These are phyloP conservation scores for Zelonia costaricensis DNA, from an alignment of 208 protist genomes.

Conservation along the genomic window DNA sequence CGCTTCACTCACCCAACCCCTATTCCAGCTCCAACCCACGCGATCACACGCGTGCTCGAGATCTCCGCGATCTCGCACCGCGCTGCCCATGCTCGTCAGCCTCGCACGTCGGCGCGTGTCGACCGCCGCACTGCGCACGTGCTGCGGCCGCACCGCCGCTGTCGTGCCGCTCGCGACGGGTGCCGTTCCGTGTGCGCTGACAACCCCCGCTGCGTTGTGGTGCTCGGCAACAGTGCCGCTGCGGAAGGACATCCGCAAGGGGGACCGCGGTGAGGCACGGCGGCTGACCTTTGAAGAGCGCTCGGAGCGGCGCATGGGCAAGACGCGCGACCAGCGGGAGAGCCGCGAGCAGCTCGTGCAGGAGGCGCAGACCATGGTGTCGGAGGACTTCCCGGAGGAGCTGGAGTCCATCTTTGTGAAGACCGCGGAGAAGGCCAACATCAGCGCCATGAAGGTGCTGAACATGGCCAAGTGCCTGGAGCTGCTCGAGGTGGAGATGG, in stretches of 20 bases:
- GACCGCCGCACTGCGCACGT: background rate
- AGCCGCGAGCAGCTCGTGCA: conserved; percentile 63
- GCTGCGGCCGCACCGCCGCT: background rate
- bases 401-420: conserved; percentile 63
- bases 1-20: no score
- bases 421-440: conserved; percentile 70
- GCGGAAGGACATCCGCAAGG: conserved; percentile 65
- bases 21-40: no score
- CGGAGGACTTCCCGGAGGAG: conserved; percentile 78
- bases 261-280: conserved; percentile 69
- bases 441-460: conserved; percentile 83
- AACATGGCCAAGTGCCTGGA: conserved; percentile 91
- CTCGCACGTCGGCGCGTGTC: no score
- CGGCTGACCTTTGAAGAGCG: conserved; percentile 87
- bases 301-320: conserved; percentile 74
- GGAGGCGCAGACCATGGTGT: conserved; percentile 67
- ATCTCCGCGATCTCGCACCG: no score
- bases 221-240: conserved; percentile 18
- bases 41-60: no score
- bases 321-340: conserved; percentile 60
- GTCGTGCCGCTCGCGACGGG: no score
- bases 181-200: no score
- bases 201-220: background rate
- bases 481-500: conserved; percentile 70
- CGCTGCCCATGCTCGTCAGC: no score